phyloP scores from a whole-genome alignment of 2,329 filamentous ascomycete species.

The Ustilaginoidea virens region DNA sequence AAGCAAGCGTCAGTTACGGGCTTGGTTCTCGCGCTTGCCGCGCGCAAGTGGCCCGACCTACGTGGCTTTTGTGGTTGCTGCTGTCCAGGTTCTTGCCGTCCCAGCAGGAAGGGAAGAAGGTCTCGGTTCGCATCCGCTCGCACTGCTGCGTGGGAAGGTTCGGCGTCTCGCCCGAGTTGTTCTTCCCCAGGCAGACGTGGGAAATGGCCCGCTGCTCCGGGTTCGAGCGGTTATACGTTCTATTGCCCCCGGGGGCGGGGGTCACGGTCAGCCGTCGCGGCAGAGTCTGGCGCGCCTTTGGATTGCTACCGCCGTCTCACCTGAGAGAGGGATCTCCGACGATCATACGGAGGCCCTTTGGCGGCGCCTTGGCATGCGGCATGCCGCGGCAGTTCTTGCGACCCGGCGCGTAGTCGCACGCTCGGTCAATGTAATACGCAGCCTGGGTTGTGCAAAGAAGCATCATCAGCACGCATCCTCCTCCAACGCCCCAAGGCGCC shows the following conservation, averaged over 20 bases:
- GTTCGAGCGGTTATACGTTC: slow-evolving; percentile 26
- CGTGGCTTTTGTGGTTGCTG: slow-evolving; percentile 38
- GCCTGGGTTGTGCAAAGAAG: slow-evolving; percentile 10
- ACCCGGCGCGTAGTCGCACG: slow-evolving; percentile 13
- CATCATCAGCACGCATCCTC: too few species aligned
- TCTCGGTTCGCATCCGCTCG: slow-evolving; percentile 33
- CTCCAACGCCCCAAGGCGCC: too few species aligned
- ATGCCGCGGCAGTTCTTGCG: slow-evolving; percentile 9
- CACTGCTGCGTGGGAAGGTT: slow-evolving; percentile 37
- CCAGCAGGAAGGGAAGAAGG: slow-evolving; percentile 49
- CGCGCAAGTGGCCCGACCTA: slow-evolving; percentile 16
- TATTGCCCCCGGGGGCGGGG: neutral
- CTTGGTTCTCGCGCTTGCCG: too few species aligned
- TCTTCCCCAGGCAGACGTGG: slow-evolving; percentile 36
- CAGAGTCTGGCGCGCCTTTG: too few species aligned
- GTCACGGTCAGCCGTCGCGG: neutral
- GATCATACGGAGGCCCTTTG: slow-evolving; percentile 48
- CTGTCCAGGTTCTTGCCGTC: slow-evolving; percentile 41
- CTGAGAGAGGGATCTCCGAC: slow-evolving; percentile 40
- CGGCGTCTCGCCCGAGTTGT: slow-evolving; percentile 23
- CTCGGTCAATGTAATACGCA: slow-evolving; percentile 12
- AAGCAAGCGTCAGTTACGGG: too few species aligned
- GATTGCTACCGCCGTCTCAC: too few species aligned
- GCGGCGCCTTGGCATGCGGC: slow-evolving; percentile 36
- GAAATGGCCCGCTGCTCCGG: slow-evolving; percentile 34